phyloP scores from a whole-genome alignment of 2,329 filamentous ascomycete genomes.

The Trichophyton equinum region DNA sequence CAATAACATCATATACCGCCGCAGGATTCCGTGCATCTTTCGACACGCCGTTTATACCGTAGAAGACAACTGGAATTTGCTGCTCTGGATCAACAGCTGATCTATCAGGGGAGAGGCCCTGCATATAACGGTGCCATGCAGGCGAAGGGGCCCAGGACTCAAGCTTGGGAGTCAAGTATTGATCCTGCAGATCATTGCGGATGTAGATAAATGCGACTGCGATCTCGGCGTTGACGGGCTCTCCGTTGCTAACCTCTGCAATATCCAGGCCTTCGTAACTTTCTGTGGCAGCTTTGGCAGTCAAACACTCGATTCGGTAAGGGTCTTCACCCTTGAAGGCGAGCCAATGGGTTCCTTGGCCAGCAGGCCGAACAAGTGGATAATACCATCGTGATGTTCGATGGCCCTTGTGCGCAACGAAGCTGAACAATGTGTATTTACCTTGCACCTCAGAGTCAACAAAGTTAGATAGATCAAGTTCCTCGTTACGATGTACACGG shows the following conservation, averaged over 20 bases:
- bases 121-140: neutral
- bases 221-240: slow-evolving; percentile 35
- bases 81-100: neutral
- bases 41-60: neutral
- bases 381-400: slow-evolving; percentile 48
- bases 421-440: slow-evolving; percentile 46
- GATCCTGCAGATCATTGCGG: slow-evolving; percentile 35
- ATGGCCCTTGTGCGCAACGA: slow-evolving; percentile 47
- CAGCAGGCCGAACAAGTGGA: slow-evolving; percentile 46
- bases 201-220: slow-evolving; percentile 47
- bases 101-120: neutral
- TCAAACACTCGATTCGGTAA: slow-evolving; percentile 45
- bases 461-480: slow-evolving; percentile 34
- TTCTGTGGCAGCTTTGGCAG: slow-evolving; percentile 42
- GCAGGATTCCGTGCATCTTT: neutral
- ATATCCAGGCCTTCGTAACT: slow-evolving; percentile 37
- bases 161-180: slow-evolving; percentile 28
- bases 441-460: slow-evolving; percentile 25
- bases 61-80: neutral
- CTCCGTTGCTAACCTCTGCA: slow-evolving; percentile 25
- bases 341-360: slow-evolving; percentile 46
- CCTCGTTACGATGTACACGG: slow-evolving; percentile 44
- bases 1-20: neutral
- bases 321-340: slow-evolving; percentile 45
- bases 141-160: neutral